Base-by-base conservation (phyloP, 179 eudicot genomes). In the Gypsophila paniculata region DNA sequence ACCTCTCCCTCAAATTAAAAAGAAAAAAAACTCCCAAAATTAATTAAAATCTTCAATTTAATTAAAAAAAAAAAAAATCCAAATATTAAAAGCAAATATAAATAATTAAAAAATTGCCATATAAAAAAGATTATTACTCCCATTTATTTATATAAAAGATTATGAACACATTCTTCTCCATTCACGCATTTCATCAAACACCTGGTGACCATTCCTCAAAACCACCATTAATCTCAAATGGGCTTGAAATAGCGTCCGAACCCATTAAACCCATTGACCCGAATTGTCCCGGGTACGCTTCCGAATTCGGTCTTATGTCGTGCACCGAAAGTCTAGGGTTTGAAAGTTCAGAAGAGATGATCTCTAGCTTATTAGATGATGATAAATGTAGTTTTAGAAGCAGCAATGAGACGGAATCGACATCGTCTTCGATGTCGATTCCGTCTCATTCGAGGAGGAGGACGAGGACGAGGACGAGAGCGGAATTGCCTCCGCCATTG, bases 321-420 rank as follows among this genome's bases (percentile, higher is more conserved):
- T 86, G 90, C 46, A 88, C 90, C 0, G 90, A 88, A 76, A 83
- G 83, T 51, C 34, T 88, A 15, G 93, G 93, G 6, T 83, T 78
- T 18, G 93, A 88, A 76, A 88, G 93, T 68, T 86, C 82, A 19
- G 86, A 85, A 11, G 87, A 88, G 68, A 82, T 78, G 70, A 79
- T 70, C 0, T 63, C 77, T 3, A 69, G 22, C 15, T 70, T 78
- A 0, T n/a, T n/a, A n/a, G n/a, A n/a, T n/a, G 70, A 62, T 69
- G 60, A 62, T 69, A 52, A 65, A 14, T 49, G 71, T 54, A 26
- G 15, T 36, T 11, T 5, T 15, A 17, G n/a, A 11, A 25, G 10
- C 19, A 29, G 58, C 19, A 32, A 26, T 36, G 76, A 71, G 1
- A 60, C 38, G 7, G 25, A 60, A 3, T 42, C 74, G 0, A 12